These are phyloP conservation scores for Agapanthus africanus DNA, from an alignment of 106 monocot genomes.

Conservation along the genomic window DNA sequence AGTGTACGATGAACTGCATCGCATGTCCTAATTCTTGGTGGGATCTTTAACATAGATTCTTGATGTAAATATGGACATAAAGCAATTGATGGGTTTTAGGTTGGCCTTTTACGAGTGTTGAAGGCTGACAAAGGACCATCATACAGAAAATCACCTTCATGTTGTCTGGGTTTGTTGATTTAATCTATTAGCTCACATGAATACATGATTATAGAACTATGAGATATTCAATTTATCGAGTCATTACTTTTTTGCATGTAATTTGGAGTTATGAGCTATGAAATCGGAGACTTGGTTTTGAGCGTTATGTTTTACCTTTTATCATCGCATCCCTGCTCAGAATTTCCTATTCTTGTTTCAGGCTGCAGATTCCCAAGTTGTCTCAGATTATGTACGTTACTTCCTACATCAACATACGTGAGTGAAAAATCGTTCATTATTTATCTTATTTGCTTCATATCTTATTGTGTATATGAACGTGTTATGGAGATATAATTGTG, in stretches of 20 bases:
- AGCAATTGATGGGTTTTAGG: constrained; percentile 28
- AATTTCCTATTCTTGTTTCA: constrained; percentile 20
- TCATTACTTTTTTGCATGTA: no score
- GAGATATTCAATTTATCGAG: no score
- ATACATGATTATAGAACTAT: no score
- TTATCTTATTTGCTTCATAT: not conserved
- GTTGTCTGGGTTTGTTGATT: not conserved
- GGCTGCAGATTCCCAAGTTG: constrained; percentile 83
- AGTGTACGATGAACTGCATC: not conserved
- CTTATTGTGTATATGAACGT: not conserved
- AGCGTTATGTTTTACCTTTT: no score
- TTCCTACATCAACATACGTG: constrained; percentile 87
- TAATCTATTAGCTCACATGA: no score
- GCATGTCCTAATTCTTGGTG: constrained; percentile 41
- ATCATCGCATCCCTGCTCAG: not conserved
- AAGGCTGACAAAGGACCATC: constrained; percentile 28
- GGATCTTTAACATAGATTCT: constrained; percentile 12
- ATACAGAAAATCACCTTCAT: no score
- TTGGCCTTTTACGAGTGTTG: constrained; percentile 19
- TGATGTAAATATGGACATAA: constrained; percentile 42
- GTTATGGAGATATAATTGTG: not conserved
- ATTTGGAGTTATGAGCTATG: no score
- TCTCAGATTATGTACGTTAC: constrained; percentile 87
- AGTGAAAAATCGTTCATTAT: constrained; percentile 10
- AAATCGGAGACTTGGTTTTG: not conserved